These are phyloP conservation scores for Theobroma grandiflorum DNA, from an alignment of 441 rosid species.

Conservation along the genomic window DNA sequence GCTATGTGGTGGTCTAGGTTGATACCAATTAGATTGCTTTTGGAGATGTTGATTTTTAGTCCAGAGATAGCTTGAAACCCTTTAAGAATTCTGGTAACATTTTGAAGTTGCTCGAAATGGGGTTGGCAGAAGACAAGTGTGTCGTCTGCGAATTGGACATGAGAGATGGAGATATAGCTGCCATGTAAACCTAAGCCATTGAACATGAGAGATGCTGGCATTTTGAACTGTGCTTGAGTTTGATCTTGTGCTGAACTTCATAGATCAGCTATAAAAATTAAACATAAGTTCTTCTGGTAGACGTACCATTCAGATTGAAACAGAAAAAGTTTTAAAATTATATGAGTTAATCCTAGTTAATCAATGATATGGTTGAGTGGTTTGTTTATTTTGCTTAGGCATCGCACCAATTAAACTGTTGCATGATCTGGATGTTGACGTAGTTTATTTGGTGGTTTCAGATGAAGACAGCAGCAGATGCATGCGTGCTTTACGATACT, in stretches of 20 bases:
- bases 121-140: no score
- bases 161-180: no score
- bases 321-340: neutral
- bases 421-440: neutral
- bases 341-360: constrained; percentile 1
- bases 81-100: no score
- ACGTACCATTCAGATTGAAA: neutral
- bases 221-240: neutral
- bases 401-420: neutral
- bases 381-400: neutral
- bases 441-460: constrained; percentile 42
- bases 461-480: constrained; percentile 96
- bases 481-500: constrained; percentile 80
- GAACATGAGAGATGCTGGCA: no score
- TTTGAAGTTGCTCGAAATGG: no score
- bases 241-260: neutral
- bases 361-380: neutral
- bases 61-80: no score
- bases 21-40: no score
- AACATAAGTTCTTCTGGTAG: neutral
- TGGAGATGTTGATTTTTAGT: no score
- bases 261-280: neutral
- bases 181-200: no score
- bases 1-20: no score
- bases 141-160: no score